Conservation (phyloP, 2,329 filamentous ascomycete genomes). For the Aspergillus fumigatiaffinis region DNA sequence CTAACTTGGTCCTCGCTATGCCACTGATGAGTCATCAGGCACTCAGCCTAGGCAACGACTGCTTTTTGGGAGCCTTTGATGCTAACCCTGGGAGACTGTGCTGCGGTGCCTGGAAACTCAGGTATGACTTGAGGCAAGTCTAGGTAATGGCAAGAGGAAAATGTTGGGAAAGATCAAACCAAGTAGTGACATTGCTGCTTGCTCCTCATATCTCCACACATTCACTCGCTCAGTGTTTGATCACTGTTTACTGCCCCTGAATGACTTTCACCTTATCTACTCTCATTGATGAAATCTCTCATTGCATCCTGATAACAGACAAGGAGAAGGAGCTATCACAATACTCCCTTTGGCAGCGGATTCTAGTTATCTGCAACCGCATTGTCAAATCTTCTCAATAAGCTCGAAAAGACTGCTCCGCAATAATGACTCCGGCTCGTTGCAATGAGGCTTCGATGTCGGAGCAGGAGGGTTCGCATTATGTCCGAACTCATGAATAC, state of each 20-base stretch:
- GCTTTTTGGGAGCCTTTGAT: background rate
- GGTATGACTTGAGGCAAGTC: background rate
- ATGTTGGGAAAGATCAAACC: background rate
- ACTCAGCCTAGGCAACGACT: background rate
- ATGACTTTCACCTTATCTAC: background rate
- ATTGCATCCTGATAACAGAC: background rate
- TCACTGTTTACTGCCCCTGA: background rate
- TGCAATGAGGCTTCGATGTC: constrained; percentile 24
- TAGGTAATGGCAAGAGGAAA: background rate
- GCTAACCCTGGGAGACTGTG: background rate
- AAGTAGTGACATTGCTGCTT: background rate
- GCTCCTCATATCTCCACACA: background rate
- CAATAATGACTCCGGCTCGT: background rate
- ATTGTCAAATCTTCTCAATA: background rate
- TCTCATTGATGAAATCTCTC: background rate
- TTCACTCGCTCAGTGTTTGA: background rate
- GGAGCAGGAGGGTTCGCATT: constrained; percentile 18
- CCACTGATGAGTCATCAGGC: background rate
- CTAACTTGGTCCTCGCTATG: background rate
- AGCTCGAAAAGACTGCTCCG: background rate
- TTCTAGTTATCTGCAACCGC: background rate
- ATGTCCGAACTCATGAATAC: constrained; percentile 30
- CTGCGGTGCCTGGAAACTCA: too few species aligned
- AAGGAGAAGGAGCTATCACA: background rate
- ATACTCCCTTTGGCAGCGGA: background rate